Evolutionary conservation across 805 yeast species (phyloP).

Genomic region (Kazachstania africana): DNA sequence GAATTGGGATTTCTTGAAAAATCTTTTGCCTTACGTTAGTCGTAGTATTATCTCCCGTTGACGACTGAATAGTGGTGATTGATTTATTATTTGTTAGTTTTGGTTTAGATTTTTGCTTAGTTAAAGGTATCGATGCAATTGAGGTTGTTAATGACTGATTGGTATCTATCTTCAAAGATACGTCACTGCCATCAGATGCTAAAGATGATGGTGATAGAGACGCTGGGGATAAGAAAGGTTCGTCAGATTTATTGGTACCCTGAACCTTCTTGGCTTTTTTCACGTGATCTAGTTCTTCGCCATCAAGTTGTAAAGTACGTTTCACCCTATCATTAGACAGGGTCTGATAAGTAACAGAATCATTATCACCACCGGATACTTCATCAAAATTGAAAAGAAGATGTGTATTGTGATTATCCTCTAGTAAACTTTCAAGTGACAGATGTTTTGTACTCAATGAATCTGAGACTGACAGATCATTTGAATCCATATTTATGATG

Average conservation of each 20-base stretch:
- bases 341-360: background rate
- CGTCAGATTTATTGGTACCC: too few species aligned
- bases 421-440: conserved; percentile 15
- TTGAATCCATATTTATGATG: conserved; percentile 3
- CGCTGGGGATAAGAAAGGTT: too few species aligned
- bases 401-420: conserved; percentile 7
- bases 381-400: conserved; percentile 5
- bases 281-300: background rate
- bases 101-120: background rate
- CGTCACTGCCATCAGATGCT: too few species aligned
- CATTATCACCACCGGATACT: background rate
- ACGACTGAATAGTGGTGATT: background rate
- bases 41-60: background rate
- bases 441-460: conserved; percentile 11
- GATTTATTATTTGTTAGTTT: too few species aligned
- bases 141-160: background rate
- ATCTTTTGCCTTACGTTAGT: background rate
- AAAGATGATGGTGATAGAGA: background rate
- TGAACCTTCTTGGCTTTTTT: too few species aligned
- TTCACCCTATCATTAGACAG: too few species aligned
- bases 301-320: background rate
- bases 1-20: conserved; percentile 3
- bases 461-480: conserved; percentile 7
- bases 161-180: background rate
- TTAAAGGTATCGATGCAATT: background rate